These are phyloP conservation scores for Fusarium mangiferae DNA, from an alignment of 2,329 filamentous ascomycete species.

Conservation along the genomic window DNA sequence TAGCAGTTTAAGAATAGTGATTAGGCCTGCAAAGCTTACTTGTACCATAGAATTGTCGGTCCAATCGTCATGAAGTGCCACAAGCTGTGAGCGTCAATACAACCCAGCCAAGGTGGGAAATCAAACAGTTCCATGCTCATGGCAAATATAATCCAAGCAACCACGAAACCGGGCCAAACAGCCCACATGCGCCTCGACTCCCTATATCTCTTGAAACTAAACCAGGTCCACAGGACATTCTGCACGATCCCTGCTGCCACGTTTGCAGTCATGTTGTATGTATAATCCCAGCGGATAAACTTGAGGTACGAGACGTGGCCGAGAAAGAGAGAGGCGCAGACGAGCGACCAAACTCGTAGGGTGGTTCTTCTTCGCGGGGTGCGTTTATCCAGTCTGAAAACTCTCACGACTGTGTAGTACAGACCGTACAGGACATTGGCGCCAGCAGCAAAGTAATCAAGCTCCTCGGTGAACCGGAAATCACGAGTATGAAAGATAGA, in stretches of 20 bases:
- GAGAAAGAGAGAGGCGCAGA: conserved; percentile 77
- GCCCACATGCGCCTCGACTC: conserved; percentile 81
- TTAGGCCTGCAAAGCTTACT: conserved; percentile 69
- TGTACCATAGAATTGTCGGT: conserved; percentile 92
- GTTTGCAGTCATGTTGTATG: conserved; percentile 98
- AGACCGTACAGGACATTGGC: conserved; percentile 90
- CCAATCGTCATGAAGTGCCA: conserved; percentile 96
- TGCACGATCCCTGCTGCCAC: conserved; percentile 82
- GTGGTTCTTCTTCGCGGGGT: conserved; percentile 57
- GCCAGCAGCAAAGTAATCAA: conserved; percentile 96
- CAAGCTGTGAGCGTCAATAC: conserved; percentile 91
- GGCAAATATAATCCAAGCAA: conserved; percentile 88
- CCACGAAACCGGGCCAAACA: conserved; percentile 88
- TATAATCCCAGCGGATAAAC: conserved; percentile 91
- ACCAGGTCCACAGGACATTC: conserved; percentile 87
- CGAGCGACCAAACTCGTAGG: conserved; percentile 77
- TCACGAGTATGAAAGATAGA: conserved; percentile 94
- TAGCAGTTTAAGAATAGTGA: conserved; percentile 14
- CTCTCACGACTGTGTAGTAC: conserved; percentile 83
- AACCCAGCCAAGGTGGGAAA: conserved; percentile 84
- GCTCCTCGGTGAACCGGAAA: conserved; percentile 84
- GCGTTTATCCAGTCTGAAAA: conserved; percentile 81
- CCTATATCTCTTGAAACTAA: conserved; percentile 79
- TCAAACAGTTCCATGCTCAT: conserved; percentile 98
- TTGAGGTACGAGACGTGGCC: conserved; percentile 86